Base-by-base conservation (phyloP, 805 yeast genomes). In the Candida insectalens region DNA sequence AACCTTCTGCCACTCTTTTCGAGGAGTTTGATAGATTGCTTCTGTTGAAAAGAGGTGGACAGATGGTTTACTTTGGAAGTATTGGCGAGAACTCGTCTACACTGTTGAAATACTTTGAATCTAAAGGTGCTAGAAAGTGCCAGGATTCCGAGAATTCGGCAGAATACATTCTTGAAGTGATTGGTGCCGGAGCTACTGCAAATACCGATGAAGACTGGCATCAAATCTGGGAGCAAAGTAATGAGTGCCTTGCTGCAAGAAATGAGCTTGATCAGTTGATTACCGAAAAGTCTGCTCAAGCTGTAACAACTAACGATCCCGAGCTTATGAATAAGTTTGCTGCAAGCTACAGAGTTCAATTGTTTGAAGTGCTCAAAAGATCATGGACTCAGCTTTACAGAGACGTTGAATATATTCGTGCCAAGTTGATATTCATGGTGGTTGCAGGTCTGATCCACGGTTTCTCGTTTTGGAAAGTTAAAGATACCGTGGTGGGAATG, bases 161-260 rank as follows among this genome's bases (percentile, higher is more conserved):
- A 22, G 88, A 79, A 55, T 80, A 78, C 61, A 75, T 79, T 57
- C 59, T 80, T 45, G 77, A 77, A 40, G 74, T 74, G 37, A 77
- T 82, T 53, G 89, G 89, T 39, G 88, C 89, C 22, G 88, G 84
- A 50, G 85, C 89, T 3, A 78, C 84, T 19, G 78, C 84, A 3
- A 49, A 60, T 35, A 71, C 68, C 13, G 48, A 56, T 20, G 67
- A 66, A 33, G 77, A 82, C 53, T 82, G 83, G 77, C 62, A 63
- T 51, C 71, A 75, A 8, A 62, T 70, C 9, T 82, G 92, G 92
- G 42, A 41, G 6, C 55, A 53, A 12, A 48, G 58, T 22, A 39
- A 39, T 3, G 53, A 58, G 33, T 60, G 34, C 37, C 36, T 34
- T 4, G 39, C 37, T 3, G 50, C 52, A 27, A 46, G 54, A n/a